Percentiles rank a stretch among this genome's conserved stretches.
Conservation (phyloP, 805 yeast genomes). For the Torulaspora microellipsoides region DNA sequence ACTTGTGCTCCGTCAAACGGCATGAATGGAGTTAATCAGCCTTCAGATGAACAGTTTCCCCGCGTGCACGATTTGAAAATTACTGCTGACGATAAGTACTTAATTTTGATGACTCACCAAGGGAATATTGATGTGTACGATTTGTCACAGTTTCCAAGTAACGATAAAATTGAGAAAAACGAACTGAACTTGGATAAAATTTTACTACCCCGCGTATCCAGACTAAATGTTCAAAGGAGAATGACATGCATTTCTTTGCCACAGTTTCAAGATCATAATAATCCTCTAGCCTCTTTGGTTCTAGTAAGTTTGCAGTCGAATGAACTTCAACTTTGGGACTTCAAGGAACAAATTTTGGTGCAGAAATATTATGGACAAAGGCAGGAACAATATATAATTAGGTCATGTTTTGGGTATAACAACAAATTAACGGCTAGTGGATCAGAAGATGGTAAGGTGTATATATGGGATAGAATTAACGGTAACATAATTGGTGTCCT, state of each 20-base stretch:
- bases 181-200: constrained; percentile 23
- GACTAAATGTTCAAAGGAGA: constrained; percentile 50
- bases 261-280: constrained; percentile 4
- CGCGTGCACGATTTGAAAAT: constrained; percentile 68
- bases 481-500: constrained; percentile 54
- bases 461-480: constrained; percentile 70
- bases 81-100: constrained; percentile 54
- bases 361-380: constrained; percentile 68
- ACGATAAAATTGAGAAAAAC: constrained; percentile 11
- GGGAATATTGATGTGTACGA: constrained; percentile 58
- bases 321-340: constrained; percentile 80
- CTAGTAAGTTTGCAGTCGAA: constrained; percentile 67
- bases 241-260: constrained; percentile 64
- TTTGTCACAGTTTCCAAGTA: constrained; percentile 31
- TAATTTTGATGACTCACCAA: constrained; percentile 64
- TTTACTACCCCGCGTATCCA: constrained; percentile 36
- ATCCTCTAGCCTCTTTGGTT: constrained; percentile 32
- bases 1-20: constrained; percentile 6
- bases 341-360: constrained; percentile 50
- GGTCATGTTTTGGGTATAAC: constrained; percentile 70
- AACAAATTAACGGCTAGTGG: constrained; percentile 76
- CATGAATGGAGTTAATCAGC: constrained; percentile 5
- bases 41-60: constrained; percentile 28
- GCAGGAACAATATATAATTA: constrained; percentile 63
- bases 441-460: constrained; percentile 73